These are phyloP conservation scores for Bipolaris cookei DNA, from an alignment of 2,329 filamentous ascomycete species.

Conservation along the genomic window DNA sequence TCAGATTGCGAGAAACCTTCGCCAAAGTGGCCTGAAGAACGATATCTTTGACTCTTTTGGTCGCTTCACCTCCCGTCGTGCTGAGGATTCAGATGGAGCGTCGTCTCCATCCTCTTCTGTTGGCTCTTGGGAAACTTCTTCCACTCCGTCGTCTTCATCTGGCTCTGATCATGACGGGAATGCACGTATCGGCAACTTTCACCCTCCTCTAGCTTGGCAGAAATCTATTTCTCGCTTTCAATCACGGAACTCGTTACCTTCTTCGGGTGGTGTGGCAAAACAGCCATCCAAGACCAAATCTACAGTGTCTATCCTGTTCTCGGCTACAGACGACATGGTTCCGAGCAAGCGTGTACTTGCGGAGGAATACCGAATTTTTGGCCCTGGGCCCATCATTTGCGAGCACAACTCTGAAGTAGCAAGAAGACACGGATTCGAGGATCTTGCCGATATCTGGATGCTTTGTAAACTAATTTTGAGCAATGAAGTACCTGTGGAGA, in stretches of 20 bases:
- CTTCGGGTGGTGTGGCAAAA: constrained; percentile 35
- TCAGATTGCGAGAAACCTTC: constrained; percentile 36
- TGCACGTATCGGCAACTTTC: constrained; percentile 52
- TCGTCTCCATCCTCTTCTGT: constrained; percentile 38
- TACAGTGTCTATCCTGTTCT: constrained; percentile 73
- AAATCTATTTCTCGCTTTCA: constrained; percentile 62
- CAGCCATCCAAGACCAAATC: constrained; percentile 63
- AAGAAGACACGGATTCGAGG: constrained; percentile 69
- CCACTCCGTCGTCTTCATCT: constrained; percentile 48
- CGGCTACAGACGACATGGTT: constrained; percentile 66
- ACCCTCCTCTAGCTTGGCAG: constrained; percentile 60
- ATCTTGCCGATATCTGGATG: constrained; percentile 83
- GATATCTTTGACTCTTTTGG: constrained; percentile 70
- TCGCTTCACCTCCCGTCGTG: constrained; percentile 45
- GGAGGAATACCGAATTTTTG: constrained; percentile 81
- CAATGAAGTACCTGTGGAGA: constrained; percentile 74
- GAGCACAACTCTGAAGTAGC: constrained; percentile 82
- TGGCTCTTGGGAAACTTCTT: constrained; percentile 47
- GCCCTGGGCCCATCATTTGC: constrained; percentile 81
- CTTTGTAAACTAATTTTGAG: constrained; percentile 79
- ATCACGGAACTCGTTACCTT: constrained; percentile 54
- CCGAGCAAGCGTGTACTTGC: constrained; percentile 81
- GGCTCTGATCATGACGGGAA: constrained; percentile 50
- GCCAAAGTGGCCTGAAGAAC: constrained; percentile 46
- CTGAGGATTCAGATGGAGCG: constrained; percentile 30